Conservation (phyloP, 305 asterid genomes). For the Vinca major region DNA sequence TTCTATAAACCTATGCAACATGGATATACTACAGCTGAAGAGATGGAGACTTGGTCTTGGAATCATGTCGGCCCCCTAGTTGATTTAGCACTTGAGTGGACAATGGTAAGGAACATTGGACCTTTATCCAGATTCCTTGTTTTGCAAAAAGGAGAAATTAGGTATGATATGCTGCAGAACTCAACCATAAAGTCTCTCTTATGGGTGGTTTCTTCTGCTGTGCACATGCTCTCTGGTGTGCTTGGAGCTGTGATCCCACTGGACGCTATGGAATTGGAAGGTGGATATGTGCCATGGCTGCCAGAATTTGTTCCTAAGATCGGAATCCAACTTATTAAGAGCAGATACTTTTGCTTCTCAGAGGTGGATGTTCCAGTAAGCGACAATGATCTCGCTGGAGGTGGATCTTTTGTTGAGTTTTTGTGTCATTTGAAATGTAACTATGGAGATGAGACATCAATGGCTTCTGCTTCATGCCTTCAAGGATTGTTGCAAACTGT, state of each 20-base stretch:
- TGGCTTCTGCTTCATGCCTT: constrained; percentile 70
- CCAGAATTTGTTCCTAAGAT: constrained; percentile 83
- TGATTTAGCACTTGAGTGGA: constrained; percentile 72
- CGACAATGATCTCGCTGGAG: constrained; percentile 20
- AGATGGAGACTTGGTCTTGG: constrained; percentile 61
- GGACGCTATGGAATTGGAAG: constrained; percentile 27
- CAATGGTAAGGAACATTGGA: constrained; percentile 35
- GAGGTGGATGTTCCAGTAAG: constrained; percentile 17
- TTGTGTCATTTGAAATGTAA: constrained; percentile 45
- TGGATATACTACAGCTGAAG: constrained; percentile 28
- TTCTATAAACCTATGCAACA: constrained; percentile 39
- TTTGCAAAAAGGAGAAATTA: constrained; percentile 26
- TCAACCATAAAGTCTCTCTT: constrained; percentile 41
- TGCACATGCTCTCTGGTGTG: constrained; percentile 55
- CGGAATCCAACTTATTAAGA: constrained; percentile 54
- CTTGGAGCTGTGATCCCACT: constrained; percentile 61
- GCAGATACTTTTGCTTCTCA: constrained; percentile 41
- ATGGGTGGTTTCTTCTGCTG: constrained; percentile 69
- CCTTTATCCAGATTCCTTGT: constrained; percentile 28
- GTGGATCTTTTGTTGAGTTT: constrained; percentile 41
- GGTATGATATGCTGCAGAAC: constrained; percentile 25
- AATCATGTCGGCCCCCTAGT: constrained; percentile 51
- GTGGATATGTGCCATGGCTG: constrained; percentile 54
- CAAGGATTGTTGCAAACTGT: constrained; percentile 61
- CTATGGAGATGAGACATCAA: constrained; percentile 41